Percentiles rank a stretch among this genome's conserved stretches.
Evolutionary conservation across 306 rosid genomes (phyloP).

Genomic region (Quercus glauca): DNA sequence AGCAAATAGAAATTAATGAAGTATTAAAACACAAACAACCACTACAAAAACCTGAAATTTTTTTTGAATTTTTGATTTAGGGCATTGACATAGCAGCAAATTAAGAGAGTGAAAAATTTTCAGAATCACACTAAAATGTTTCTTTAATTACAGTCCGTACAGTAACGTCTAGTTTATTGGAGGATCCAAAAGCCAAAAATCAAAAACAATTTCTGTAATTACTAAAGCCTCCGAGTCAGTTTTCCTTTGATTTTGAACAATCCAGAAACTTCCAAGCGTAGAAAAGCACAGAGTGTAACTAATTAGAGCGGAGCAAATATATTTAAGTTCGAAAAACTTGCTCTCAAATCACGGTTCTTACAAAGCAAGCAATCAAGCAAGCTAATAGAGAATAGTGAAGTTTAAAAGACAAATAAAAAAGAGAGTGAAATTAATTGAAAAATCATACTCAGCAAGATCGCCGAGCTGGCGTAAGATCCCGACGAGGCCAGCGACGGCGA

Average conservation of each 20-base stretch:
- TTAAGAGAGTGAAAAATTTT: too few relatives aligned
- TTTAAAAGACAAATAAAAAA: neutral
- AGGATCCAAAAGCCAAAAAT: neutral
- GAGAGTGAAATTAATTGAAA: slow-evolving; percentile 14
- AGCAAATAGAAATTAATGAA: too few relatives aligned
- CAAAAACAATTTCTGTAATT: neutral
- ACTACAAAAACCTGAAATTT: too few relatives aligned
- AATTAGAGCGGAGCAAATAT: neutral
- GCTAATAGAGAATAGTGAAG: neutral
- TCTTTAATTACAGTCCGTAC: neutral
- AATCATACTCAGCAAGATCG: slow-evolving; percentile 93
- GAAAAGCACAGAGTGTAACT: neutral
- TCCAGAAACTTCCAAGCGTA: neutral
- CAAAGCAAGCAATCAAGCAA: neutral
- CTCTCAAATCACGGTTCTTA: neutral
- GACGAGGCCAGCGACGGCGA: slow-evolving; percentile 90
- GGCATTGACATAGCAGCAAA: too few relatives aligned
- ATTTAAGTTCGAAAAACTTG: neutral
- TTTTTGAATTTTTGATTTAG: too few relatives aligned
- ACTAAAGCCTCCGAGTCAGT: neutral
- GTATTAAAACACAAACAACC: too few relatives aligned
- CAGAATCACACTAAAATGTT: neutral
- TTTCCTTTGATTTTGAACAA: neutral
- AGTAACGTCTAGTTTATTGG: neutral
- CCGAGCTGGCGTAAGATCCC: slow-evolving; percentile 99